phyloP scores from a whole-genome alignment of 495 filamentous ascomycete genomes.

The Neurospora sp. region DNA sequence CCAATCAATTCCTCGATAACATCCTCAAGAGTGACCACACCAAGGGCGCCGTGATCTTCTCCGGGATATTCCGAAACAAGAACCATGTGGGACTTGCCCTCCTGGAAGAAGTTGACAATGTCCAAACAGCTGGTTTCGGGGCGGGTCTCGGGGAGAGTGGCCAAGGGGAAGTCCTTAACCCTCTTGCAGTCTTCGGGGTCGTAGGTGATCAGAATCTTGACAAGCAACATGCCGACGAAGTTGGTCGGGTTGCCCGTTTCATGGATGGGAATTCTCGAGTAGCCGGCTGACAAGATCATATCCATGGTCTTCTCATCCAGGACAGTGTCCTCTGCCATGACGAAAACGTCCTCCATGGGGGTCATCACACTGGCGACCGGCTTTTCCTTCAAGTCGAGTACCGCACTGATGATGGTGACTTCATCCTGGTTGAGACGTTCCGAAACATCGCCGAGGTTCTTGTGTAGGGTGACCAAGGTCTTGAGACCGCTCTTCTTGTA shows the following conservation, averaged over 20 bases:
- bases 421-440: conserved; percentile 94
- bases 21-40: conserved; percentile 92
- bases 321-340: conserved; percentile 83
- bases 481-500: conserved; percentile 90
- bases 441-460: conserved; percentile 72
- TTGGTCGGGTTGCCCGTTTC: conserved; percentile 72
- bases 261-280: conserved; percentile 91
- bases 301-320: conserved; percentile 91
- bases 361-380: conserved; percentile 94
- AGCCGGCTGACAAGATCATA: conserved; percentile 80
- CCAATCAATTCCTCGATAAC: conserved; percentile 98
- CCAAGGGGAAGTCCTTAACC: conserved; percentile 82
- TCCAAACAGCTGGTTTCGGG: conserved; percentile 94
- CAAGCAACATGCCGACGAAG: conserved; percentile 93
- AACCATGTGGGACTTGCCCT: conserved; percentile 98
- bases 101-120: conserved; percentile 98
- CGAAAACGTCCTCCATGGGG: conserved; percentile 93
- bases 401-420: conserved; percentile 95
- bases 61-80: conserved; percentile 85
- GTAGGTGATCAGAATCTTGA: conserved; percentile 98
- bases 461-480: conserved; percentile 79
- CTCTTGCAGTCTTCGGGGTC: conserved; percentile 83
- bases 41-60: conserved; percentile 77
- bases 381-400: conserved; percentile 93
- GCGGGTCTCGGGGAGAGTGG: conserved; percentile 87